These are phyloP conservation scores for Russula virescens DNA, from an alignment of 768 basidiomycete genomes.

Conservation along the genomic window DNA sequence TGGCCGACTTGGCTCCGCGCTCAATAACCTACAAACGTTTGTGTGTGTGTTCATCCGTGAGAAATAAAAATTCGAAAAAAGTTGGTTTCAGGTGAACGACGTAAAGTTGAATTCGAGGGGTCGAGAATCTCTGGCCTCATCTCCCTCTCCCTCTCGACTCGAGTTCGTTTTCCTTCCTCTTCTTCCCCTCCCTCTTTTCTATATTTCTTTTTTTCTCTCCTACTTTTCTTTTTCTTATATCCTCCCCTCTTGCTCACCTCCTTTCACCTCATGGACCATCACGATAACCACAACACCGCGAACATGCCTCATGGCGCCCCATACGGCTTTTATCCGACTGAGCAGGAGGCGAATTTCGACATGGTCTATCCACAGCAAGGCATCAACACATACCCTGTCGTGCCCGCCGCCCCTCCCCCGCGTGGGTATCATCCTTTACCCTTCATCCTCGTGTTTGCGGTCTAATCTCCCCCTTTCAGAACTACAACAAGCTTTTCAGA, in stretches of 20 bases:
- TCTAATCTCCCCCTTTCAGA: constrained; percentile 51
- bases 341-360: constrained; percentile 32
- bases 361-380: constrained; percentile 43
- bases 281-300: constrained; percentile 27
- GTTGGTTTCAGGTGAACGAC: neutral
- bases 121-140: neutral
- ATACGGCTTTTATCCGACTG: constrained; percentile 33
- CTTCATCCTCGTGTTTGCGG: constrained; percentile 55
- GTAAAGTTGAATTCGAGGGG: neutral
- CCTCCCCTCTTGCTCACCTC: constrained; percentile 21
- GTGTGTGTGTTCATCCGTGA: neutral
- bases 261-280: constrained; percentile 31
- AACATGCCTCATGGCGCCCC: constrained; percentile 29
- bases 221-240: constrained; percentile 24
- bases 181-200: constrained; percentile 24
- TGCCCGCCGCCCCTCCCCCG: constrained; percentile 52
- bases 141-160: constrained; percentile 9
- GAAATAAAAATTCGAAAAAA: neutral
- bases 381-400: constrained; percentile 48
- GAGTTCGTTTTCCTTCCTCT: neutral
- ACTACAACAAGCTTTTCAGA: constrained; percentile 59
- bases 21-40: neutral
- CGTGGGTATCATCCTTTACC: constrained; percentile 56
- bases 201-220: constrained; percentile 32
- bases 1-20: neutral